Evolutionary conservation across 257 asterid species (phyloP), one percentile per base, ranked within the genome.

Genomic region (Rhazya stricta): DNA sequence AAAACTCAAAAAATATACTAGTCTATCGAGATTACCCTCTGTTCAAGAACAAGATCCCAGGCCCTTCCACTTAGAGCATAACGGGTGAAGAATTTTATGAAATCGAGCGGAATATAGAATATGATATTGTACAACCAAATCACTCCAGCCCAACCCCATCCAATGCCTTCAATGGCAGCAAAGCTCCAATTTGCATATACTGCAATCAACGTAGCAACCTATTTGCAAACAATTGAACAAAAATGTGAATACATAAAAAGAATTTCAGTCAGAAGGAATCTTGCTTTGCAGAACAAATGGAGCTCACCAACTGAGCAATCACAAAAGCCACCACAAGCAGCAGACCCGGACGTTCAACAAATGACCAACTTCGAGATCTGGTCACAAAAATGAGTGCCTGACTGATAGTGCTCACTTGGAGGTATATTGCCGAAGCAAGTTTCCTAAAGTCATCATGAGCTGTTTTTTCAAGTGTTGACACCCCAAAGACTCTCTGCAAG

Each of bases 81-180:
- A 42, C 96, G 93, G 78, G 48, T 94, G 67, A 91, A 76, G 84
- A 91, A 91, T 75, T 94, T 94, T 75, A 94, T 88, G 66, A 90
- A 76, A 79, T 94, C 98, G 10, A 94, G 98, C 0, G 98, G 98
- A 78, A 94, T 76, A 65, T 94, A 94, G 84, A 83, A 85, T 39
- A 94, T 76, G 74, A 94, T 70, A 78, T 94, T 94, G 76, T 94
- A 94, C 48, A 94, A 94, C 98, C 98, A 94, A 79, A 94, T 89
- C 58, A 94, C 97, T 0, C 98, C 98, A 0, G 98, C 98, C 98
- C 98, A 94, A 73, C 97, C 96, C 98, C 98, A 94, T 9, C 98
- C 98, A 41, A 94, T 94, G 75, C 98, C 98, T 85, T 94, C 98
- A 16, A 94, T 90, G 51, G 98, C 98, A 27, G 97, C 95, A 78